Conservation (phyloP, 495 filamentous ascomycete species). For the Penicillium simplicissimum region DNA sequence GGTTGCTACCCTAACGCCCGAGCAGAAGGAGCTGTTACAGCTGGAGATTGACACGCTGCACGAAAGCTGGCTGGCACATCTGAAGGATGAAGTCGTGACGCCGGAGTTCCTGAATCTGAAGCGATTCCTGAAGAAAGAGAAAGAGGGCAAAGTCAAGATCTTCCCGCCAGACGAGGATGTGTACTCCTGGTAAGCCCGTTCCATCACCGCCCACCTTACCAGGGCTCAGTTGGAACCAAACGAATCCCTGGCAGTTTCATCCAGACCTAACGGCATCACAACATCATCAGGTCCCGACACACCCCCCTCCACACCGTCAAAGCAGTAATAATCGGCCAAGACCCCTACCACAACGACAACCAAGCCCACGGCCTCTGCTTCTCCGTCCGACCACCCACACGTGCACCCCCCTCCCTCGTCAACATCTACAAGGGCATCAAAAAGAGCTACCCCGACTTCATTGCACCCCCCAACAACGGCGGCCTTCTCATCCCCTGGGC, state of each 20-base stretch:
- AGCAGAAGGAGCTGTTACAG: conserved; percentile 78
- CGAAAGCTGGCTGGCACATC: conserved; percentile 82
- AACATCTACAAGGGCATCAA: conserved; percentile 90
- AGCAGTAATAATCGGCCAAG: conserved; percentile 89
- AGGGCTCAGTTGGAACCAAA: background rate
- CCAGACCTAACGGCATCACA: background rate
- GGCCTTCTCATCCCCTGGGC: conserved; percentile 92
- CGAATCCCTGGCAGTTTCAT: background rate
- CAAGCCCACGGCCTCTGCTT: conserved; percentile 96
- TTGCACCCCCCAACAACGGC: conserved; percentile 67
- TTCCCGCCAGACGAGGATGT: conserved; percentile 87
- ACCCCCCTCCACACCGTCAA: conserved; percentile 87
- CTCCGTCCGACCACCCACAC: conserved; percentile 86
- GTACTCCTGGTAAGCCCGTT: conserved; percentile 77
- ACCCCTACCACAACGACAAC: conserved; percentile 94
- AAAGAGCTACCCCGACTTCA: conserved; percentile 84
- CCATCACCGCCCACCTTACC: too few relatives aligned
- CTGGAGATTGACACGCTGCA: conserved; percentile 91
- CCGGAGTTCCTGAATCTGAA: conserved; percentile 84
- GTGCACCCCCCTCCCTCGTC: conserved; percentile 79
- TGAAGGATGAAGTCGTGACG: conserved; percentile 79
- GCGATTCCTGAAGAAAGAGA: conserved; percentile 79
- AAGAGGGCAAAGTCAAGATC: conserved; percentile 66
- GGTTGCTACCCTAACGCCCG: conserved; percentile 72
- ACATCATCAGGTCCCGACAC: conserved; percentile 69